Conservation (phyloP, 495 filamentous ascomycete genomes). For the Aspergillus diversus region DNA sequence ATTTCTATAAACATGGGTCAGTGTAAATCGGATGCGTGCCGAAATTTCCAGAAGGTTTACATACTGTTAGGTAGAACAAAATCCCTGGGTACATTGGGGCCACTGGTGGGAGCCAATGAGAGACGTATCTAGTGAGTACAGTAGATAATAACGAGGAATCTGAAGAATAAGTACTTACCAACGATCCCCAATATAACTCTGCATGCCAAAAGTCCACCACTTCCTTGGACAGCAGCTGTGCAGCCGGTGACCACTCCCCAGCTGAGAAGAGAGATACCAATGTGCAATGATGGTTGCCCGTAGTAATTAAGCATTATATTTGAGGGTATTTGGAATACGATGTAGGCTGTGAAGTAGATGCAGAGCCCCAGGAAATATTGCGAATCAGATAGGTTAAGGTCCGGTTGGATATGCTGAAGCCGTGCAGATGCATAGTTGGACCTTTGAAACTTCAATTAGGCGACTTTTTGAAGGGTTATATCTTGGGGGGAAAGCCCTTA, state of each 20-base stretch:
- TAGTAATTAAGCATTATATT: conserved; percentile 54
- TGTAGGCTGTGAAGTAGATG: conserved; percentile 50
- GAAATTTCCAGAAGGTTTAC: background rate
- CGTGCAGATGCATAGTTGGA: conserved; percentile 52
- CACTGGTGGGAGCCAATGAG: conserved; percentile 25
- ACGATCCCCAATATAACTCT: conserved; percentile 46
- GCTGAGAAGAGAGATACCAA: conserved; percentile 42
- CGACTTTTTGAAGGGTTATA: background rate
- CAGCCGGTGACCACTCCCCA: conserved; percentile 49
- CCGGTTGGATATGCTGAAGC: conserved; percentile 43
- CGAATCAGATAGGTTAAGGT: conserved; percentile 36
- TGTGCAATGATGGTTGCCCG: conserved; percentile 35
- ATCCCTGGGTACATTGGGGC: conserved; percentile 43
- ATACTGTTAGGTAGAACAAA: conserved; percentile 31
- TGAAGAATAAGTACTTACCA: conserved; percentile 11
- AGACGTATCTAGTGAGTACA: too few relatives aligned
- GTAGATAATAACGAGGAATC: too few relatives aligned
- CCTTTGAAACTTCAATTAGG: conserved; percentile 9
- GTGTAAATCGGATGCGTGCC: background rate
- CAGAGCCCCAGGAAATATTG: conserved; percentile 43
- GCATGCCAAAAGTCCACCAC: conserved; percentile 47
- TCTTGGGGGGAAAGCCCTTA: conserved; percentile 10
- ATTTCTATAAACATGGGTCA: conserved; percentile 9
- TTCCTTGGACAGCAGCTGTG: conserved; percentile 47
- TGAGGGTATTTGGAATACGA: conserved; percentile 46